Evolutionary conservation across 2,329 filamentous ascomycete genomes (phyloP).

Genomic region (Neopestalotiopsis rosae): DNA sequence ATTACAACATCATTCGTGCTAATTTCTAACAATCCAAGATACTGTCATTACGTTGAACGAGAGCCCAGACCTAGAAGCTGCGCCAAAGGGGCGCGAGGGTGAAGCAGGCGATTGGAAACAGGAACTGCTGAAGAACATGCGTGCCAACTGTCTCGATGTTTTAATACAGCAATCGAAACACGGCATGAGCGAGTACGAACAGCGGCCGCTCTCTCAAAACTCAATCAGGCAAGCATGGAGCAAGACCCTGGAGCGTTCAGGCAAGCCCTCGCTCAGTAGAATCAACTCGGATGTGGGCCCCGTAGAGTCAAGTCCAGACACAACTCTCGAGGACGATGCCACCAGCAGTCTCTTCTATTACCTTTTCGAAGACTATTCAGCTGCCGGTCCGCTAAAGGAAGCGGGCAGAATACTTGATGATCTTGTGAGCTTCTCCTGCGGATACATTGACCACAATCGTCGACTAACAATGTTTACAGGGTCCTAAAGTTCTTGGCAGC

Average conservation of each 20-base stretch:
- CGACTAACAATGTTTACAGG: conserved; percentile 30
- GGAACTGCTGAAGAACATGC: conserved; percentile 36
- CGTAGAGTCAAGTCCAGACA: conserved; percentile 21
- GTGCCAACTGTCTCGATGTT: conserved; percentile 44
- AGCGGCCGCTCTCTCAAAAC: conserved; percentile 48
- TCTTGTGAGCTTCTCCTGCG: conserved; percentile 44
- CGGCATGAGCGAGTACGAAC: conserved; percentile 43
- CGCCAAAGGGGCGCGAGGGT: conserved; percentile 33
- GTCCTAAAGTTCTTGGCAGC: conserved; percentile 39
- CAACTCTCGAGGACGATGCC: conserved; percentile 47
- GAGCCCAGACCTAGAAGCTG: conserved; percentile 43
- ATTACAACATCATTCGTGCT: no score
- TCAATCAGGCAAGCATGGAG: conserved; percentile 36
- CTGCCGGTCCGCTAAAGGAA: conserved; percentile 58
- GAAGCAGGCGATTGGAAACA: conserved; percentile 28
- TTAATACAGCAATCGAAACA: conserved; percentile 43
- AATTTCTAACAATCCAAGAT: conserved; percentile 41
- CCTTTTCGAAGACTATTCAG: conserved; percentile 69
- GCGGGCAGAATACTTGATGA: conserved; percentile 52
- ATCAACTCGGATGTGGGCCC: conserved; percentile 28
- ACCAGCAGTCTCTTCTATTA: conserved; percentile 70
- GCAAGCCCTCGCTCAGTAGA: conserved; percentile 33
- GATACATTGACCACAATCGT: no score
- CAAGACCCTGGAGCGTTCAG: conserved; percentile 42
- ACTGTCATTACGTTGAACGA: conserved; percentile 76